A percentile compares a stretch with the other conserved stretches of the same genome.
Conservation (phyloP, 768 basidiomycete species). For the Strobilomyces echinocephalus region DNA sequence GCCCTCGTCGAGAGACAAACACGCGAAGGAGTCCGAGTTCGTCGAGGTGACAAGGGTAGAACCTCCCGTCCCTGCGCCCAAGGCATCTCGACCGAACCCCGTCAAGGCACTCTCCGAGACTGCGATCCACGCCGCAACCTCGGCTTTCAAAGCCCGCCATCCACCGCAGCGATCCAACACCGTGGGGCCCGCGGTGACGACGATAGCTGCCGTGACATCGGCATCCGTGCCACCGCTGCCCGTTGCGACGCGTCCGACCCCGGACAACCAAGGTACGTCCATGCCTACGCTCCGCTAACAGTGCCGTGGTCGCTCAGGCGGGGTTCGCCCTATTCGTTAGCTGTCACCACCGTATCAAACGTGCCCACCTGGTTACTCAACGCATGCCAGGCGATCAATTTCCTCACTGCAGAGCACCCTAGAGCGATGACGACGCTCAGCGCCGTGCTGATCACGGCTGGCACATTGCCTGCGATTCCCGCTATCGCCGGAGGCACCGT, state of each 20-base stretch:
- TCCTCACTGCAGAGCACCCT: constrained; percentile 70
- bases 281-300: background rate
- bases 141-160: constrained; percentile 27
- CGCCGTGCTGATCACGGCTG: constrained; percentile 75
- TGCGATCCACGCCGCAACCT: constrained; percentile 25
- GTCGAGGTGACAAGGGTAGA: constrained; percentile 29
- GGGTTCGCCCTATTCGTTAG: constrained; percentile 17
- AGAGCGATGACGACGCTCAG: constrained; percentile 69
- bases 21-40: constrained; percentile 30
- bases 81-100: constrained; percentile 31
- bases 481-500: constrained; percentile 67
- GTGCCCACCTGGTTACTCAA: constrained; percentile 76
- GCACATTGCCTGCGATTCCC: constrained; percentile 68
- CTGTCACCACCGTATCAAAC: constrained; percentile 44
- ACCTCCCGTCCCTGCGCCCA: constrained; percentile 21
- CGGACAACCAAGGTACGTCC: constrained; percentile 18
- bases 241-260: constrained; percentile 7
- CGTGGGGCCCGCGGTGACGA: constrained; percentile 23
- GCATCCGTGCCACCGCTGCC: constrained; percentile 19
- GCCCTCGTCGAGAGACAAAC: constrained; percentile 34
- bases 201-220: constrained; percentile 4
- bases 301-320: background rate
- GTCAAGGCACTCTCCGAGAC: constrained; percentile 34
- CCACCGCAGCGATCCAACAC: constrained; percentile 29
- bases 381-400: constrained; percentile 71